Conservation (phyloP, 1,284 basidiomycete species). For the Puccinia sorghi region DNA sequence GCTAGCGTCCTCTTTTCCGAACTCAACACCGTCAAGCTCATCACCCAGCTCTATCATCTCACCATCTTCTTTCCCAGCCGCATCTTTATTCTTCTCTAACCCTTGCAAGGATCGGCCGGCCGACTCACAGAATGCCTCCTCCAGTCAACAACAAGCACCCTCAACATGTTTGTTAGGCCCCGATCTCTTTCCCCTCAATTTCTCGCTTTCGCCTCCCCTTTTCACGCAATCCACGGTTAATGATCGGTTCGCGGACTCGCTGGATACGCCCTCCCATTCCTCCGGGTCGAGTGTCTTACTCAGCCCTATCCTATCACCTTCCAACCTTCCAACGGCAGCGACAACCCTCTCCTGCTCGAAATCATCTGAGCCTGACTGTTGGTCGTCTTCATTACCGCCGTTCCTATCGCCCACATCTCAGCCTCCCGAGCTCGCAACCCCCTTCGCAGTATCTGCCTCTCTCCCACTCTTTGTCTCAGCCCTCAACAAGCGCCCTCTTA, state of each 20-base stretch:
- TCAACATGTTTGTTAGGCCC: background rate
- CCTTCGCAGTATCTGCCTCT: background rate
- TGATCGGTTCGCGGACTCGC: background rate
- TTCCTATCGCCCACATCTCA: background rate
- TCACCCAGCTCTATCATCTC: constrained; percentile 1
- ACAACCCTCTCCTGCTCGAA: background rate
- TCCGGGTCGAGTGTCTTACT: background rate
- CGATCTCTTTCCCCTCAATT: background rate
- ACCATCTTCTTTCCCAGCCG: background rate
- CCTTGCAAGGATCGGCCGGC: background rate
- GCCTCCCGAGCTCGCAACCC: background rate
- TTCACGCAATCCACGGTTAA: background rate
- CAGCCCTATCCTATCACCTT: background rate
- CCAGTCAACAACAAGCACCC: background rate
- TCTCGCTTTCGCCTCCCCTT: background rate
- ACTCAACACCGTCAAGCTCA: background rate
- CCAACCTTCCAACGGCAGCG: background rate
- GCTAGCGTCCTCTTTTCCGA: background rate
- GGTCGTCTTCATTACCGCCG: background rate
- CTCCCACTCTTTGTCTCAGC: background rate
- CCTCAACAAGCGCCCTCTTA: background rate
- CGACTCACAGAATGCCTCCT: background rate
- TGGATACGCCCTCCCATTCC: background rate
- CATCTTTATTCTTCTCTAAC: background rate
- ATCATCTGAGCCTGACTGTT: background rate